A percentile compares a stretch with the other conserved stretches of the same genome.
Evolutionary conservation across 1,284 basidiomycete genomes (phyloP).

Genomic region (Sutorius eximius): DNA sequence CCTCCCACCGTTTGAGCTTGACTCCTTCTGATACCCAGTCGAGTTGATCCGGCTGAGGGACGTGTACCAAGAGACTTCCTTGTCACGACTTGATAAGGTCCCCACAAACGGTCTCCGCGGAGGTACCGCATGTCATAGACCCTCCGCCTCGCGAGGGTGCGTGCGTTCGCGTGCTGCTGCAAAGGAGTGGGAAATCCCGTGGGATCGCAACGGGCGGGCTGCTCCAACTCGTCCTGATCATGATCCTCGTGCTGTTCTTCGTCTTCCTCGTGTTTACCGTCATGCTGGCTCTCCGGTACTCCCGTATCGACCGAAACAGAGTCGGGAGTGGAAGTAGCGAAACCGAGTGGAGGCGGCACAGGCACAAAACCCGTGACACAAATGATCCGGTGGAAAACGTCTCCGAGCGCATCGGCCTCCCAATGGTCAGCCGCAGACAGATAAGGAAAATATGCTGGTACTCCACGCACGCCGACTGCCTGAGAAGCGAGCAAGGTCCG

Average conservation of each 20-base stretch:
- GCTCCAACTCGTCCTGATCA: background rate
- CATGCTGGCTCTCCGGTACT: background rate
- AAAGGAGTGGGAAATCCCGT: slow-evolving; percentile 11
- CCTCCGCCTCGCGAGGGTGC: slow-evolving; percentile 41
- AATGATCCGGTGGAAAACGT: slow-evolving; percentile 40
- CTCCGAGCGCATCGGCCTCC: slow-evolving; percentile 26
- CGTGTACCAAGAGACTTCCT: background rate
- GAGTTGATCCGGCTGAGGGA: background rate
- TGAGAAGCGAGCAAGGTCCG: slow-evolving; percentile 27
- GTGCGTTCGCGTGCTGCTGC: slow-evolving; percentile 36
- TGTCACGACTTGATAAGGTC: slow-evolving; percentile 42
- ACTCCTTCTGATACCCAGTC: background rate
- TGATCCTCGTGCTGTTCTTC: background rate
- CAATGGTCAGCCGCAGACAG: slow-evolving; percentile 20
- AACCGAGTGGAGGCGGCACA: slow-evolving; percentile 16
- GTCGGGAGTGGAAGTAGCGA: background rate
- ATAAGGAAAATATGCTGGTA: slow-evolving; percentile 24
- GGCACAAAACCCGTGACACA: slow-evolving; percentile 40
- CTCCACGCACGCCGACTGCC: slow-evolving; percentile 17
- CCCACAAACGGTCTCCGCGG: slow-evolving; percentile 42
- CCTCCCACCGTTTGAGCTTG: background rate
- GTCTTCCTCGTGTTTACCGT: background rate
- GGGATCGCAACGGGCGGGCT: background rate
- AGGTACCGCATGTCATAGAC: slow-evolving; percentile 52
- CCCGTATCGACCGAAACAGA: background rate